These are phyloP conservation scores for Vickermania spadyakhi DNA, from an alignment of 208 protist genomes.

Conservation along the genomic window DNA sequence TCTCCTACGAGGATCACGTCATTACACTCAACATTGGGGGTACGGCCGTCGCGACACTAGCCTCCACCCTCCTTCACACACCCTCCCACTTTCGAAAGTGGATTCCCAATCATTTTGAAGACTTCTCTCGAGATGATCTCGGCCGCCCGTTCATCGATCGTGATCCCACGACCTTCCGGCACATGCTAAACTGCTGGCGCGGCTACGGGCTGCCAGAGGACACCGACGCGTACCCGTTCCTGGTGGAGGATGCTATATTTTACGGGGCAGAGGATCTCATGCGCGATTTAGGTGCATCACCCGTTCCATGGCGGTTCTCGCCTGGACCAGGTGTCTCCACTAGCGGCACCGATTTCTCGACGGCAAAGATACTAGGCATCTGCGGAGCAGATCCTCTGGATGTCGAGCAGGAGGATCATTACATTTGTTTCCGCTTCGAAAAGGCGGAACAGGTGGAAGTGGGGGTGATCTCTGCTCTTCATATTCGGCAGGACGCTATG, in stretches of 20 bases:
- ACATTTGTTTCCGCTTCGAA: conserved; percentile 57
- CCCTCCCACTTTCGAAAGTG: conserved; percentile 57
- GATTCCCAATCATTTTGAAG: conserved; percentile 46
- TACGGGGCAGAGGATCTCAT: conserved; percentile 45
- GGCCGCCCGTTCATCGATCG: conserved; percentile 81
- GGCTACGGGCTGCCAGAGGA: conserved; percentile 68
- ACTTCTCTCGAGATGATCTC: conserved; percentile 54
- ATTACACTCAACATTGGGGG: conserved; percentile 64
- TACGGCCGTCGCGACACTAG: conserved; percentile 49
- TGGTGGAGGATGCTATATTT: conserved; percentile 69
- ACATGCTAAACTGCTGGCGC: conserved; percentile 79
- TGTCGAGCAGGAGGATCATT: conserved; percentile 20
- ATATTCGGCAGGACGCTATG: conserved; percentile 30
- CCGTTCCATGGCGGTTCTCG: conserved; percentile 56
- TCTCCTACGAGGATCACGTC: neutral
- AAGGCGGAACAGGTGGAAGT: conserved; percentile 67
- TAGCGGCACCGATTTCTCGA: conserved; percentile 53
- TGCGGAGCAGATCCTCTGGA: conserved; percentile 66
- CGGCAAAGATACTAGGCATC: conserved; percentile 57
- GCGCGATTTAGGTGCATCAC: conserved; percentile 35
- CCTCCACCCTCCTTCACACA: conserved; percentile 50
- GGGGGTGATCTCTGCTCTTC: conserved; percentile 46
- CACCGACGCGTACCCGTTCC: conserved; percentile 48
- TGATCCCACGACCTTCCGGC: conserved; percentile 58
- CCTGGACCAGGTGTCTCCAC: conserved; percentile 57